Evolutionary conservation across 1,139 yeast genomes (phyloP), one percentile per base, ranked within the genome.

Genomic region (Debaryomycetaceae sp.): DNA sequence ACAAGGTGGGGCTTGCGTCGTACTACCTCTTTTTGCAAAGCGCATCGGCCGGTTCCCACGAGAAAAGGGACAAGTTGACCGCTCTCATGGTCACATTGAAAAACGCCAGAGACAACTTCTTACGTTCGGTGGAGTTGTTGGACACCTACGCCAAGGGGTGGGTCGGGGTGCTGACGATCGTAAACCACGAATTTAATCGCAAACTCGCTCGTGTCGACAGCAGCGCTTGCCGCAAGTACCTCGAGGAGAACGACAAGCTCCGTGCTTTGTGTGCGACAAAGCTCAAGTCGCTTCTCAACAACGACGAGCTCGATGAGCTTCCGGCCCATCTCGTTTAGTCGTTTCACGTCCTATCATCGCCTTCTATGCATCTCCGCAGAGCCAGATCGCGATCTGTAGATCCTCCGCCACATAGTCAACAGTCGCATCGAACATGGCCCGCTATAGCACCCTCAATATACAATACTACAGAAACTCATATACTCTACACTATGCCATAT

Each of bases 51-150:
- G 46, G 47, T 20, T 56, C 52, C 30, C 46, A 40, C 7, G 56
- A 56, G 7, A 60, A 57, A 42, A 65, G 61, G 48, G 70, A 63
- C 20, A 59, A 59, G 42, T 40, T 58, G 35, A 39, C 58, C 38
- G 67, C 63, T 37, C 49, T 57, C 35, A 43, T 59, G 34, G 63
- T 58, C 24, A 47, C 55, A 36, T 54, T 76, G 49, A 65, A 56
- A 43, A 65, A 65, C 38, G 65, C 76, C 2, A 61, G 85, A 38
- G 75, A 83, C 55, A 76, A 81, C 56, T 86, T 80, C 54, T 67
- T 85, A 45, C 75, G 95, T 49, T 67, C 90, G 9, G 81, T 87
- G 11, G 97, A 91, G 65, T 69, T 91, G 40, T 84, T 88, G 53
- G 87, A 85, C 37, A 71, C 72, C 38, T 85, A 80, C 60, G 65